A percentile compares a stretch with the other conserved stretches of the same genome.
These are phyloP conservation scores for Linum usitatissimum DNA, from an alignment of 345 rosid species.

Conservation along the genomic window DNA sequence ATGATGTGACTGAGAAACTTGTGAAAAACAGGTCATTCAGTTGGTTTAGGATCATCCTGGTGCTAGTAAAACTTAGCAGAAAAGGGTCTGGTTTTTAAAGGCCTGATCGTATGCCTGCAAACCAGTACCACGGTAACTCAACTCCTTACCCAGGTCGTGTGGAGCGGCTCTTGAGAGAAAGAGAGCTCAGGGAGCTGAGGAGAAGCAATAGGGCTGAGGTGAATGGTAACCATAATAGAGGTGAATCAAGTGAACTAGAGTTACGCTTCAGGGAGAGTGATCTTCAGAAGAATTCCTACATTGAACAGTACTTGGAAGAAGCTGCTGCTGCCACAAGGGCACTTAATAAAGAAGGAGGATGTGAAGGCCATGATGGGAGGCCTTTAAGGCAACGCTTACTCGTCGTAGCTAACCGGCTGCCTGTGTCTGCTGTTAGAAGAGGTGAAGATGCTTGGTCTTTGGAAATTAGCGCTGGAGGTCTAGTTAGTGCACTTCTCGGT, in stretches of 20 bases:
- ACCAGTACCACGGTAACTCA: conserved; percentile 61
- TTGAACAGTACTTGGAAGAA: conserved; percentile 58
- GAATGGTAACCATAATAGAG: conserved; percentile 25
- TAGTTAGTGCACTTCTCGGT: conserved; percentile 95
- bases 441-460: conserved; percentile 94
- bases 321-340: conserved; percentile 39
- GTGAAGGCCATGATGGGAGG: conserved; percentile 55
- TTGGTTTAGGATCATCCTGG: conserved; percentile 17
- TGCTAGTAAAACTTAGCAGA: conserved; percentile 2
- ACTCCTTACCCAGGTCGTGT: conserved; percentile 45
- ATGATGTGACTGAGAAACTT: not conserved
- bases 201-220: conserved; percentile 46
- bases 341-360: conserved; percentile 25
- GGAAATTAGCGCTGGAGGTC: conserved; percentile 96
- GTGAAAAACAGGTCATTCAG: conserved; percentile 25
- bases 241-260: conserved; percentile 43
- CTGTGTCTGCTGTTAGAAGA: conserved; percentile 91
- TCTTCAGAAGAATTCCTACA: conserved; percentile 35
- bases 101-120: conserved; percentile 86
- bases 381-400: conserved; percentile 71
- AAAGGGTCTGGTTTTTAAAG: conserved; percentile 23
- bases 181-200: conserved; percentile 61
- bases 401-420: conserved; percentile 96
- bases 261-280: conserved; percentile 40
- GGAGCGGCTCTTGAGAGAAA: conserved; percentile 68